Evolutionary conservation across 2,329 filamentous ascomycete genomes (phyloP).

Genomic region (Didymella pinodella): DNA sequence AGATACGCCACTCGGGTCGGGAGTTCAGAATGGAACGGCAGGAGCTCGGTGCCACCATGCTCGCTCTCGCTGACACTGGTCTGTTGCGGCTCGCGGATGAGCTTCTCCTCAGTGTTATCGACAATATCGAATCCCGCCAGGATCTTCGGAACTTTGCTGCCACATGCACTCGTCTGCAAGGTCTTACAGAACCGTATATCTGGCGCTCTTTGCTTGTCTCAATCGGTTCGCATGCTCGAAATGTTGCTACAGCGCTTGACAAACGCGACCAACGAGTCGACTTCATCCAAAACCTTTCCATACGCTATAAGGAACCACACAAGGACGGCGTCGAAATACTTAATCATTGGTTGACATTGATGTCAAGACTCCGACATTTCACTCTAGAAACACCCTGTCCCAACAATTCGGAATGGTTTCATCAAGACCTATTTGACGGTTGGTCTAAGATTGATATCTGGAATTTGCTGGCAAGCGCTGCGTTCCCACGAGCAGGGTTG

Average conservation of each 20-base stretch:
- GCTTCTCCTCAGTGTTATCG: conserved; percentile 46
- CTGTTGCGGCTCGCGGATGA: conserved; percentile 46
- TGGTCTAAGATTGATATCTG: conserved; percentile 44
- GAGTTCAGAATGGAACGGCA: conserved; percentile 33
- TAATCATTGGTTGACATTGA: conserved; percentile 37
- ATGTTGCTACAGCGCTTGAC: conserved; percentile 35
- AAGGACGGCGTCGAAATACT: conserved; percentile 43
- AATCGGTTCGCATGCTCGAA: conserved; percentile 36
- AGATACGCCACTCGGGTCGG: conserved; percentile 37
- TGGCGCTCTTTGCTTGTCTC: conserved; percentile 43
- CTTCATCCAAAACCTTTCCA: conserved; percentile 40
- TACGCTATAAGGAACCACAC: conserved; percentile 36
- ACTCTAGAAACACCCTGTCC: conserved; percentile 48
- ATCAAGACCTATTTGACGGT: conserved; percentile 34
- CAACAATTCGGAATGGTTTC: conserved; percentile 45
- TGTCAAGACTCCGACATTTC: conserved; percentile 42
- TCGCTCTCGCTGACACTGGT: conserved; percentile 26
- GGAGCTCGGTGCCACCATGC: conserved; percentile 25
- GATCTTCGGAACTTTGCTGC: conserved; percentile 41
- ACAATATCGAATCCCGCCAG: conserved; percentile 36
- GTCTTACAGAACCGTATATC: conserved; percentile 45
- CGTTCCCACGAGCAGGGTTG: conserved; percentile 30
- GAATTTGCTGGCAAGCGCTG: conserved; percentile 38
- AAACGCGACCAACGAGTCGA: conserved; percentile 34
- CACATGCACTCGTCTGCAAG: conserved; percentile 42